phyloP scores from a whole-genome alignment of 495 filamentous ascomycete species.

The Trichocladium uniseriatum region DNA sequence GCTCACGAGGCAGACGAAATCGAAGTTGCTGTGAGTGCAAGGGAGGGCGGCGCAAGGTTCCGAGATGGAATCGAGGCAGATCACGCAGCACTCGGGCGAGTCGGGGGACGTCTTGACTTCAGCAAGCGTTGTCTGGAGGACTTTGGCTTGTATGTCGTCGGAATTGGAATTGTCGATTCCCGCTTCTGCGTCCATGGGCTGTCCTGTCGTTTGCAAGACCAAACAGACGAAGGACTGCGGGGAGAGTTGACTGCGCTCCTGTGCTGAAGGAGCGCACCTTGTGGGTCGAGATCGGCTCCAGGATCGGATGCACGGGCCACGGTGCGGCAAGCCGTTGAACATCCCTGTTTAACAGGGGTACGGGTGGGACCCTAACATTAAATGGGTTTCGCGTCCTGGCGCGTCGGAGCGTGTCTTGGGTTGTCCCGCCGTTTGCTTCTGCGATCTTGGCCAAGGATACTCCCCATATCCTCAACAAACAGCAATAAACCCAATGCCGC shows the following conservation, averaged over 20 bases:
- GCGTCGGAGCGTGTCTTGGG: background rate
- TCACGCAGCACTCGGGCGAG: constrained; percentile 45
- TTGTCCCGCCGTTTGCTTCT: background rate
- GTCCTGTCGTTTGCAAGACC: background rate
- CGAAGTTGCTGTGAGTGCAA: constrained; percentile 72
- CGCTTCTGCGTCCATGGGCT: constrained; percentile 24
- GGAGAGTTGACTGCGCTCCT: background rate
- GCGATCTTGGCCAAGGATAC: background rate
- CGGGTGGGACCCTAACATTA: no score
- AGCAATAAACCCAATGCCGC: background rate
- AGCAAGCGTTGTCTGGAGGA: constrained; percentile 39
- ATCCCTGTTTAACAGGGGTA: no score
- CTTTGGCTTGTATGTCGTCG: constrained; percentile 32
- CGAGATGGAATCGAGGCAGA: constrained; percentile 67
- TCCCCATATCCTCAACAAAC: constrained; percentile 1
- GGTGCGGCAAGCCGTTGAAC: no score
- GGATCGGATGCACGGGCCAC: no score
- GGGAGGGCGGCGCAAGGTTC: constrained; percentile 62
- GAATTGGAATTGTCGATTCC: background rate
- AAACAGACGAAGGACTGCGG: background rate
- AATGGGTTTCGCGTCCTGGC: background rate
- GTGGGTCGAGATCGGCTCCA: no score
- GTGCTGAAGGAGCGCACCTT: background rate
- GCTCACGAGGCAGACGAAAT: constrained; percentile 73
- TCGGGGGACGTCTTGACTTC: constrained; percentile 30